Evolutionary conservation across 2,329 filamentous ascomycete genomes (phyloP).

Genomic region (Pseudocercospora macadamiae): DNA sequence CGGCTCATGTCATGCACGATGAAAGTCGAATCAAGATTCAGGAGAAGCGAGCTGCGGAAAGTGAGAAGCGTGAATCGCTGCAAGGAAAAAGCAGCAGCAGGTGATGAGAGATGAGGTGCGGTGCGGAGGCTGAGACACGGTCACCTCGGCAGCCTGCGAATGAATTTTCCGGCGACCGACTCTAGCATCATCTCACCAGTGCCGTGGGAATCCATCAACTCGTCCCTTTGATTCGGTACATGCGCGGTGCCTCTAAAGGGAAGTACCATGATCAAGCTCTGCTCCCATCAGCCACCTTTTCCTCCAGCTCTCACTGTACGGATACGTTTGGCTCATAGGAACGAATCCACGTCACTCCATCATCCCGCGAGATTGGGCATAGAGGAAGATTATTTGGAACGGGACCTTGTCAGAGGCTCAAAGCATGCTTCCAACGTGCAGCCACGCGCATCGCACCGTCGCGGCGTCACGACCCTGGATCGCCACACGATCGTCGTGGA

Average conservation of each 20-base stretch:
- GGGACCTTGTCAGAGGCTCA: not conserved
- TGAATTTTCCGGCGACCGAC: not conserved
- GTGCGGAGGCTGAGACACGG: not conserved
- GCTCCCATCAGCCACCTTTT: not conserved
- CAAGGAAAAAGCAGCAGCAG: not conserved
- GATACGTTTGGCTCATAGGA: not conserved
- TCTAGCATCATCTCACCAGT: not conserved
- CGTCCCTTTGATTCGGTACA: not conserved
- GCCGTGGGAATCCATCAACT: not conserved
- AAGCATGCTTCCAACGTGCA: not conserved
- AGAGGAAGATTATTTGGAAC: too few species aligned
- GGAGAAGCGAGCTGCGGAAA: too few species aligned
- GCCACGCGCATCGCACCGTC: conserved; percentile 1
- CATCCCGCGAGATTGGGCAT: not conserved
- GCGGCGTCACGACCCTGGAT: not conserved
- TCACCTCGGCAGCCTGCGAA: not conserved
- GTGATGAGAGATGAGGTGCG: not conserved
- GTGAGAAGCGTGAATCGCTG: too few species aligned
- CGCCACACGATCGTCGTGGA: not conserved
- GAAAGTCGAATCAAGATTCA: not conserved
- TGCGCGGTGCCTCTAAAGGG: not conserved
- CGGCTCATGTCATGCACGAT: not conserved
- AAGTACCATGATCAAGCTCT: not conserved
- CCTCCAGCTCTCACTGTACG: not conserved
- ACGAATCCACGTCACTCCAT: not conserved